Conservation (phyloP, 306 rosid species). For the Acacia confusa region DNA sequence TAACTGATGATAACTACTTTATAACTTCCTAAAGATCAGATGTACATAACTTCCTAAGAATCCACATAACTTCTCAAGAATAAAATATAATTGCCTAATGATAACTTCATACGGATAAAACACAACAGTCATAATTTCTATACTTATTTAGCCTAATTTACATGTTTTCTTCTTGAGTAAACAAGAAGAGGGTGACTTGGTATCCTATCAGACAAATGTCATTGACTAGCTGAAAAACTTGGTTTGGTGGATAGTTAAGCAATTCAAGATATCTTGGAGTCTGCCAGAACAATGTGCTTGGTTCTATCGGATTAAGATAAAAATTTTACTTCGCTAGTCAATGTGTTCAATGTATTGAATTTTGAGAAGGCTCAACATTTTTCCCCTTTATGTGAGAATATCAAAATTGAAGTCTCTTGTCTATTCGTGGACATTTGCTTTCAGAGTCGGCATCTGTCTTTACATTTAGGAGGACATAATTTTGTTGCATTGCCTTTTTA, state of each 20-base stretch:
- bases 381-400: background rate
- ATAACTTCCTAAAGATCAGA: no score
- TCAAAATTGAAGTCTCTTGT: background rate
- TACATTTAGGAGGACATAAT: slow-evolving; percentile 30
- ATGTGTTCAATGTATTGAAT: background rate
- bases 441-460: background rate
- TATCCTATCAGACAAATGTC: no score
- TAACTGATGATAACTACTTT: no score
- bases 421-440: background rate
- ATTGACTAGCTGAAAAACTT: slow-evolving; percentile 8
- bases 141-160: no score
- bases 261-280: slow-evolving; percentile 18
- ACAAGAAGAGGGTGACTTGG: no score
- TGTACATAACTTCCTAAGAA: no score
- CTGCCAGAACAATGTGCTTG: slow-evolving; percentile 6
- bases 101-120: no score
- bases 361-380: background rate
- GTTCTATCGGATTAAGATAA: background rate
- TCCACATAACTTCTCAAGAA: no score
- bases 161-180: no score
- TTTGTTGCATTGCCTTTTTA: background rate
- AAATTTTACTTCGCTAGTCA: background rate
- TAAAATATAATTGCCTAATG: no score
- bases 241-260: background rate
- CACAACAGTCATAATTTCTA: no score